Evolutionary conservation across 331 rosid species (phyloP), one percentile per base, ranked within the genome.

Genomic region (Rhamnella rubrinervis): DNA sequence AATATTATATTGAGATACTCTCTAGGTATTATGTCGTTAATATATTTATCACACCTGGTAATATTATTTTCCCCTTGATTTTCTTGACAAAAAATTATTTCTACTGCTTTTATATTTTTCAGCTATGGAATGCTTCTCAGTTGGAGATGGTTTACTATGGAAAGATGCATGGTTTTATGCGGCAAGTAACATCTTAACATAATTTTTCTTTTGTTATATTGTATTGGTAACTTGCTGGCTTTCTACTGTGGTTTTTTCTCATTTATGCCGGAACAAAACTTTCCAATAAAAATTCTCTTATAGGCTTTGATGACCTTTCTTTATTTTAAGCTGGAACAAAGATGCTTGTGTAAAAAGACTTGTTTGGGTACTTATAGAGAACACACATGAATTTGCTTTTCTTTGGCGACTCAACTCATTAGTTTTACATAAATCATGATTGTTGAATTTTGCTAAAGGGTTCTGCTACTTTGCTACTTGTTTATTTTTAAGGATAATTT

Each of bases 51-150:
- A 19, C 17, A 7, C 53, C 59, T 14, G 12, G 18, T 25, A 21
- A 55, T 20, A 47, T 61, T n/a, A n/a, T 50, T 63, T 44, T 50
- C 46, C 35, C 10, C 9, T 28, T 19, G 4, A 51, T 75, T 66
- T 47, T 59, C 68, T 28, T 56, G 41, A 55, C 66, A 51, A 66
- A 55, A 66, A 55, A 25, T 57, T 57, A 17, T 55, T 21, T 70
- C 25, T 39, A 4, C 66, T 65, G 59, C 73, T 31, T 55, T 50
- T 69, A 63, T 66, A 65, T 59, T 47, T 68, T 53, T 60, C 92
- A 91, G 98, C 98, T 93, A 39, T 93, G 98, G 98, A 93, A 93
- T 83, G 98, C 97, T 72, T 88, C 97, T 70, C 98, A 93, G 72
- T 69, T 84, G 80, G 98, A 93, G 95, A 88, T 90, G 98, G 96